Evolutionary conservation across 2,329 filamentous ascomycete species (phyloP).

Genomic region (Ophiosphaerella narmari): DNA sequence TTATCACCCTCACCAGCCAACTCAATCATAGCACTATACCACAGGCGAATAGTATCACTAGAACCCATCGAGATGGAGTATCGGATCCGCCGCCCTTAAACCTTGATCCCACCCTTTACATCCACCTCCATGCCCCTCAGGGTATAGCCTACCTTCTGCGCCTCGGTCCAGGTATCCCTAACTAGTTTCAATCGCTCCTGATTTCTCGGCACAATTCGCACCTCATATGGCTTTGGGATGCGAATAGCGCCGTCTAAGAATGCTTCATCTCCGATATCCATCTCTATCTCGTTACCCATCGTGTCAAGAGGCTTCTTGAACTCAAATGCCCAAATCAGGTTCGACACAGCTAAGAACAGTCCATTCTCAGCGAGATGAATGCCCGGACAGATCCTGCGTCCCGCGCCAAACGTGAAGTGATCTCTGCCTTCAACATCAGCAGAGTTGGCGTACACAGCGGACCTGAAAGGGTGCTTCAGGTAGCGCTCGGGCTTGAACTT

Average conservation of each 20-base stretch:
- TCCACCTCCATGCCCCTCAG: neutral
- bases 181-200: constrained; percentile 19
- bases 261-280: constrained; percentile 37
- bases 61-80: too few relatives aligned
- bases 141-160: constrained; percentile 7
- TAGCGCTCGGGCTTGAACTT: constrained; percentile 38
- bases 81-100: too few relatives aligned
- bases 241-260: constrained; percentile 28
- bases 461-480: constrained; percentile 15
- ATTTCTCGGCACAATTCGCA: constrained; percentile 22
- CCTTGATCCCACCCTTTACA: neutral
- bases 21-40: too few relatives aligned
- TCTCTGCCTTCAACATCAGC: constrained; percentile 27
- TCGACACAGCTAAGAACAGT: constrained; percentile 22
- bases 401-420: constrained; percentile 31
- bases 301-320: constrained; percentile 17
- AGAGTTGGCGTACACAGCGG: constrained; percentile 27
- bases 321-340: constrained; percentile 33
- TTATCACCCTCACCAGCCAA: too few relatives aligned
- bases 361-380: constrained; percentile 28
- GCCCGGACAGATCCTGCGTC: constrained; percentile 30
- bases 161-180: constrained; percentile 23
- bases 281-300: constrained; percentile 34
- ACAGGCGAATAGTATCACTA: too few relatives aligned
- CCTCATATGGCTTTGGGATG: constrained; percentile 33